Base-by-base conservation (phyloP, 176 grass and related monocot species). In the Elaeis guineensis region DNA sequence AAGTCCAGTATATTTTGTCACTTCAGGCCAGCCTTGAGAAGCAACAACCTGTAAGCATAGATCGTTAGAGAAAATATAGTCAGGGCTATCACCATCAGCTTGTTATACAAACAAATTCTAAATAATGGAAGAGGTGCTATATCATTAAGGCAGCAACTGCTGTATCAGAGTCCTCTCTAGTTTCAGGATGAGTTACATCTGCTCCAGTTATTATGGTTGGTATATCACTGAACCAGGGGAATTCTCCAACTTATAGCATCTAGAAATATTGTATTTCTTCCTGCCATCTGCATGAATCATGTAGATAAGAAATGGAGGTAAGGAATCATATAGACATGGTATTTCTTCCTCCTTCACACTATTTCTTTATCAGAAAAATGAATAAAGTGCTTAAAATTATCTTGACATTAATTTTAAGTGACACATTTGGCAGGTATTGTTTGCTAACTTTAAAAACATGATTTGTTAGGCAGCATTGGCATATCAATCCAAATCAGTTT, bases 371-470 rank as follows among this genome's bases (percentile, higher is more conserved):
- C 32, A 9, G 7, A 2, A 35, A 32, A 9, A 35, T 35, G 32
- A 35, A 35, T 9, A 35, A 35, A 35, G 32, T 9, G 32, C 5
- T 35, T 9, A 35, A 50, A 51, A 57, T 64, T 89, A 98, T 88
- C 94, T 98, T 98, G 65, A 98, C 88, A 79, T 98, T 98, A 51
- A 98, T 98, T 81, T 98, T 98, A 26, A 98, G 88, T 0, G 94
- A 98, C 54, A 98, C 94, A 81, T 93, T 93, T 61, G 94, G 88
- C 64, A 93, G 73, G 61, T 93, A 98, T 70, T 98, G 94, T 69
- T 98, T 98, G 79, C 94, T 98, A 58, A 98, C 89, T 81, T 92
- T 98, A 67, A 93, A 98, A 60, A 98, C 94, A 86, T 93, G 94
- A 53, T 98, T 98, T 4, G 88, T 98, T 59, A 98, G 70, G 79